These are phyloP conservation scores for Cyphellophora attinorum DNA, from an alignment of 2,329 filamentous ascomycete species.

Conservation along the genomic window DNA sequence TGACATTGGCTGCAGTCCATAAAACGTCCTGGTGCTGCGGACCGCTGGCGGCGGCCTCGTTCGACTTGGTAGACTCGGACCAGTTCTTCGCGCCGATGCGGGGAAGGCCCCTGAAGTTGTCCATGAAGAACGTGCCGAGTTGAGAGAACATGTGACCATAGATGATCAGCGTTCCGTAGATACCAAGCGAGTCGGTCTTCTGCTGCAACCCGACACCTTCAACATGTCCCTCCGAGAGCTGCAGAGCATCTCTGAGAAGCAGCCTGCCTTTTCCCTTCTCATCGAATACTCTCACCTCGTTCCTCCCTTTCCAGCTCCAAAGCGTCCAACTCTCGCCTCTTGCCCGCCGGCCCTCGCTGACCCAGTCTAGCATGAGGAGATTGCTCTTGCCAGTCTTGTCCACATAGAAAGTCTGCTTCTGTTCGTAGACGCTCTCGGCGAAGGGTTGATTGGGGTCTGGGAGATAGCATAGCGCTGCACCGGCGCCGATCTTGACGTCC, in stretches of 20 bases:
- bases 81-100: slow-evolving; percentile 78
- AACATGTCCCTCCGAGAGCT: slow-evolving; percentile 53
- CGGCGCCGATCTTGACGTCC: slow-evolving; percentile 36
- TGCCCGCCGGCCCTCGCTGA: slow-evolving; percentile 75
- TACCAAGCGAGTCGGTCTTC: slow-evolving; percentile 40
- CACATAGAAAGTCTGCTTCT: slow-evolving; percentile 67
- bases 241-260: slow-evolving; percentile 74
- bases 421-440: slow-evolving; percentile 70
- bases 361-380: slow-evolving; percentile 86
- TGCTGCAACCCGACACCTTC: slow-evolving; percentile 17
- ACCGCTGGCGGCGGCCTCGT: slow-evolving; percentile 9
- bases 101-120: slow-evolving; percentile 68
- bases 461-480: slow-evolving; percentile 52
- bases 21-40: slow-evolving; percentile 51
- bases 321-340: slow-evolving; percentile 86
- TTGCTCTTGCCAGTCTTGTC: slow-evolving; percentile 39
- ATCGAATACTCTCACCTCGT: slow-evolving; percentile 63
- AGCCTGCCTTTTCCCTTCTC: slow-evolving; percentile 42
- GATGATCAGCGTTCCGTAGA: slow-evolving; percentile 79
- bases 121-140: slow-evolving; percentile 64
- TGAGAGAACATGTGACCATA: slow-evolving; percentile 60
- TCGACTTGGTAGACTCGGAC: slow-evolving; percentile 23
- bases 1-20: slow-evolving; percentile 73
- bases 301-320: slow-evolving; percentile 66
- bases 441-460: slow-evolving; percentile 94